Base-by-base conservation (phyloP, 805 yeast species). In the Candida tallmaniae region DNA sequence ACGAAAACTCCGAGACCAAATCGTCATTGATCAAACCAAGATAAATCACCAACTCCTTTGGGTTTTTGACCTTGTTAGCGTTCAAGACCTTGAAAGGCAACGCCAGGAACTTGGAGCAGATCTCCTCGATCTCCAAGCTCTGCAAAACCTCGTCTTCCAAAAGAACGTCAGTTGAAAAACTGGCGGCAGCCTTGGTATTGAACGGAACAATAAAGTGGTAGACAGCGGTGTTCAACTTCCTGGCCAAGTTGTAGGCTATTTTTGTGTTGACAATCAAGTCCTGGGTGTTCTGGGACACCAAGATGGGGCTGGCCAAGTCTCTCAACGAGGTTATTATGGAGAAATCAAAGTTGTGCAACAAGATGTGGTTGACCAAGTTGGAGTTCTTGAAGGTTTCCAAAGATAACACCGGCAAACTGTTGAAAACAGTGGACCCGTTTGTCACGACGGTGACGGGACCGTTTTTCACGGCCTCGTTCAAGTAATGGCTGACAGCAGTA, bases 261-360 rank as follows among this genome's bases (percentile, higher is more conserved):
- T 74, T 58, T 5, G 84, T 68, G 41, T 74, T 67, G 33, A 70
- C 70, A 29, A 65, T 58, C n/a, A 36, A 29, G 41, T 81, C 86
- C 21, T 62, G 52, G 5, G 71, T 54, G 24, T 67, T 60, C 48
- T 75, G 78, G n/a, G 96, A 84, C 36, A 88, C 72, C 42, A 89
- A 56, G 16, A 82, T 66, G 5, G 78, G 72, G 46, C 69, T 73
- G 11, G 78, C 77, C 26, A 82, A 64, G 54, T 85, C 90, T 52
- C 89, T 78, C 46, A 83, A 65, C 6, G 86, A 73, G n/a, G 90
- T 66, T 18, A 86, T 73, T 11, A 74, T 62, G 18, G 83, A 76
- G 58, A 68, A 85, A 54, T 88, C 96, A 42, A 70, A 69, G 35
- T 68, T 56, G n/a, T 66, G 41, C 32, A 83, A 54, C 39, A 76